Percentiles rank a stretch among this genome's conserved stretches.
phyloP scores from a whole-genome alignment of 345 rosid genomes.

The Melaleuca quinquenervia region DNA sequence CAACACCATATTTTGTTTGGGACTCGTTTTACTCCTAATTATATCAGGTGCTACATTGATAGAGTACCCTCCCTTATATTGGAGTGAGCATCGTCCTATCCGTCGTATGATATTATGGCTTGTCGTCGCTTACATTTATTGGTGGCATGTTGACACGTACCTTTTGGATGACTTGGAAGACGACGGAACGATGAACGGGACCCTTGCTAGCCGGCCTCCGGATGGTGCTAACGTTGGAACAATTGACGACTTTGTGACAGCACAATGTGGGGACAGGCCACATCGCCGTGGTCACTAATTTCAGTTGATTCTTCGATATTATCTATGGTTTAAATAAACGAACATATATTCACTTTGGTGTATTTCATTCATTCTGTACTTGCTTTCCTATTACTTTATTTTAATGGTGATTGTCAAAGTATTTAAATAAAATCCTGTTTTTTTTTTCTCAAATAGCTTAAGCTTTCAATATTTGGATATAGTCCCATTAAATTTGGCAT shows the following conservation, averaged over 20 bases:
- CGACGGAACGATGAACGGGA: accelerated
- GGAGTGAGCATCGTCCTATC: neutral
- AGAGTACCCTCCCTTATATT: neutral
- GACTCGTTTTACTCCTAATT: neutral
- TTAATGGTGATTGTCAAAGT: neutral
- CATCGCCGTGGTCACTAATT: neutral
- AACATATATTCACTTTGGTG: neutral
- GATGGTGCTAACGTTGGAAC: neutral
- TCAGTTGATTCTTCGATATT: neutral
- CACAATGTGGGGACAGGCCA: neutral
- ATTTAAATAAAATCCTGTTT: too few relatives aligned
- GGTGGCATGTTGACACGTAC: neutral
- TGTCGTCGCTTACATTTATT: neutral
- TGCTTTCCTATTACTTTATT: neutral
- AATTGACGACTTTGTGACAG: neutral
- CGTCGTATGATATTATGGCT: neutral
- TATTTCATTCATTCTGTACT: neutral
- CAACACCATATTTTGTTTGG: neutral
- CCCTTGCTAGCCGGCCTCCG: neutral
- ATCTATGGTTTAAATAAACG: neutral
- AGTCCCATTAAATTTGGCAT: too few relatives aligned
- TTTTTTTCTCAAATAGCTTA: too few relatives aligned
- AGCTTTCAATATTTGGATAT: too few relatives aligned
- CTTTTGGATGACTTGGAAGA: accelerated
- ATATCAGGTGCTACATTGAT: neutral